Evolutionary conservation across 78 protist species (phyloP).

Genomic region (Cavenderia fasciculata): DNA sequence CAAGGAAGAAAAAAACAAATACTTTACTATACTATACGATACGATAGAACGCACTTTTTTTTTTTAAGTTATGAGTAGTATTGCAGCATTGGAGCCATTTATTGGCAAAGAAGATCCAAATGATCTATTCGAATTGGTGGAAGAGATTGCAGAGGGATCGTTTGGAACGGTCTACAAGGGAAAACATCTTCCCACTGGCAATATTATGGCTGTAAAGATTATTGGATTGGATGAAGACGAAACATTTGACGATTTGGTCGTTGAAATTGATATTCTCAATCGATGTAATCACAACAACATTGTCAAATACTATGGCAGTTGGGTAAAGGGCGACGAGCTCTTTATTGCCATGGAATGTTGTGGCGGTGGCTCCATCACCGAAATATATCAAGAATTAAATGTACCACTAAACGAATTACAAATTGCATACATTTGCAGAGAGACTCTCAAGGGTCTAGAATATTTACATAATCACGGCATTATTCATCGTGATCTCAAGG

Average conservation of each 20-base stretch:
- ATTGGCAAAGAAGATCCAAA: slow-evolving; percentile 79
- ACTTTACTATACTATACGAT: too few species aligned
- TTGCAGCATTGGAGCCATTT: slow-evolving; percentile 74
- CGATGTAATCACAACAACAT: slow-evolving; percentile 78
- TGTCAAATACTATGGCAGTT: slow-evolving; percentile 79
- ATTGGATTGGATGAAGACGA: slow-evolving; percentile 80
- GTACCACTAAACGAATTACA: slow-evolving; percentile 68
- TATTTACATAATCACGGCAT: slow-evolving; percentile 86
- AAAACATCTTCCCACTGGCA: slow-evolving; percentile 68
- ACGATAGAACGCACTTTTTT: too few species aligned
- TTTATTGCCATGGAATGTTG: slow-evolving; percentile 86
- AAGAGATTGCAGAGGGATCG: slow-evolving; percentile 81
- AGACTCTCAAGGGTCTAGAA: slow-evolving; percentile 81
- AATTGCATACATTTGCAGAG: slow-evolving; percentile 78
- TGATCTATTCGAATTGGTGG: slow-evolving; percentile 70
- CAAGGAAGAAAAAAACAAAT: too few species aligned
- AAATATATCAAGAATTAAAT: slow-evolving; percentile 78
- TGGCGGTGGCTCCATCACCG: slow-evolving; percentile 84
- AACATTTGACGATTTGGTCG: slow-evolving; percentile 71
- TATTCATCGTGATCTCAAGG: slow-evolving; percentile 87
- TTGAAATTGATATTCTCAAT: slow-evolving; percentile 77
- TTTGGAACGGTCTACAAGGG: slow-evolving; percentile 84
- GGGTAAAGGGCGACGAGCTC: slow-evolving; percentile 82
- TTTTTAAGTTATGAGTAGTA: not conserved
- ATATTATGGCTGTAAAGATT: slow-evolving; percentile 77